Conservation (phyloP, 495 filamentous ascomycete species). For the Rhizodiscina lignyota region DNA sequence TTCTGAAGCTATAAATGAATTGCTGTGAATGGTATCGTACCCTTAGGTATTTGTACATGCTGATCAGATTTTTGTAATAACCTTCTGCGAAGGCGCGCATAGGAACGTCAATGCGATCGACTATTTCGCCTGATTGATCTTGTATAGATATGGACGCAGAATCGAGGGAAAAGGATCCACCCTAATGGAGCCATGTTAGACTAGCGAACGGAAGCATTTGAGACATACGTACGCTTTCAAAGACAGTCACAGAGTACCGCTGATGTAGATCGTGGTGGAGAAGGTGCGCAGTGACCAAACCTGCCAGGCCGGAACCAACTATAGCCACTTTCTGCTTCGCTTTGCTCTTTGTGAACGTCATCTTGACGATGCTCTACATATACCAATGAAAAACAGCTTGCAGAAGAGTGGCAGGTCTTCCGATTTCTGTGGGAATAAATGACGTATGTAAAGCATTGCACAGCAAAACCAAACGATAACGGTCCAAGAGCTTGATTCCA, state of each 20-base stretch:
- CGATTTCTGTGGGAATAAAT: no score
- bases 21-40: constrained; percentile 26
- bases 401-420: no score
- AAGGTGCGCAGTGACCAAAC: constrained; percentile 33
- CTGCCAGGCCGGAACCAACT: constrained; percentile 38
- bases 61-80: constrained; percentile 34
- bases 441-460: no score
- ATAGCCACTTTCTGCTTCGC: constrained; percentile 23
- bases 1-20: constrained; percentile 30
- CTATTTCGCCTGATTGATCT: constrained; percentile 4
- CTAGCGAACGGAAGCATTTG: constrained; percentile 13
- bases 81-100: constrained; percentile 39
- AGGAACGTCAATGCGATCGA: constrained; percentile 33
- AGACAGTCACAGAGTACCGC: constrained; percentile 29
- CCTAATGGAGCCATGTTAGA: constrained; percentile 13
- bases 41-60: constrained; percentile 36
- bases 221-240: constrained; percentile 34
- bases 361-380: no score
- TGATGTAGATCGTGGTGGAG: constrained; percentile 25
- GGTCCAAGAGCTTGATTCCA: no score
- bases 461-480: no score
- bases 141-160: constrained; percentile 23
- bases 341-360: no score
- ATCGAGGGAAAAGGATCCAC: constrained; percentile 23
- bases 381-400: no score